Percentiles rank a stretch among this genome's conserved stretches.
Conservation (phyloP, 2,329 filamentous ascomycete species). For the Zymoseptoria crescenta region DNA sequence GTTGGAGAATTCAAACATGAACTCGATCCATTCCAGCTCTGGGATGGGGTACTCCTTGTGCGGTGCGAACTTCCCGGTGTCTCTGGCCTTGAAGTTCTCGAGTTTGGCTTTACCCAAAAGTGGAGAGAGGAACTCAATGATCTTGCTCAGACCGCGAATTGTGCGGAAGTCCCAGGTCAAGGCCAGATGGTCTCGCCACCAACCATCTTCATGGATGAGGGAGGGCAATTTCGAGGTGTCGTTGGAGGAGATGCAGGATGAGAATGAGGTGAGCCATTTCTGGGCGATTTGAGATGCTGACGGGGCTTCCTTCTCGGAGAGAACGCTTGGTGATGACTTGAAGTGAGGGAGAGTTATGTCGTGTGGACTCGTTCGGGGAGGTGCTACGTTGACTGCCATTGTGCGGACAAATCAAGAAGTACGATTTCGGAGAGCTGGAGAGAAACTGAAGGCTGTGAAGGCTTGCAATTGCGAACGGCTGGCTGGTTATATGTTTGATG, state of each 20-base stretch:
- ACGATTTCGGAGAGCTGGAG: not conserved
- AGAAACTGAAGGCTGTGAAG: not conserved
- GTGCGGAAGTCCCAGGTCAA: conserved; percentile 51
- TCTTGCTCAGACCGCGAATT: conserved; percentile 36
- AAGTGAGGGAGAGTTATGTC: conserved; percentile 24
- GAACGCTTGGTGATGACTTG: conserved; percentile 14
- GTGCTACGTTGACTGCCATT: not conserved
- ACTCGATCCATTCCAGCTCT: conserved; percentile 48
- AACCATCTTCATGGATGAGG: conserved; percentile 42
- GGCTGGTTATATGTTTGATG: not conserved
- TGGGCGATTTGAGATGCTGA: conserved; percentile 21
- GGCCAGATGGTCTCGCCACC: conserved; percentile 53
- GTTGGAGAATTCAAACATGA: conserved; percentile 50
- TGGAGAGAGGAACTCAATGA: conserved; percentile 35
- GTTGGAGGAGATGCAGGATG: conserved; percentile 16
- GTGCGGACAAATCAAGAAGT: not conserved
- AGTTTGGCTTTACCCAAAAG: conserved; percentile 31
- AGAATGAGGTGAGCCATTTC: conserved; percentile 26
- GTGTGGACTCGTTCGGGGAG: conserved; percentile 12
- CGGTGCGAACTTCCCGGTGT: conserved; percentile 40
- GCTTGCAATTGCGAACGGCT: not conserved
- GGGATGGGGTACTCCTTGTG: conserved; percentile 44
- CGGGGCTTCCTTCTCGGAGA: conserved; percentile 4
- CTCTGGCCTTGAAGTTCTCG: conserved; percentile 26
- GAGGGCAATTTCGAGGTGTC: conserved; percentile 13